Base-by-base conservation (phyloP, 2,329 filamentous ascomycete genomes). In the Hymenoscyphus linearis region DNA sequence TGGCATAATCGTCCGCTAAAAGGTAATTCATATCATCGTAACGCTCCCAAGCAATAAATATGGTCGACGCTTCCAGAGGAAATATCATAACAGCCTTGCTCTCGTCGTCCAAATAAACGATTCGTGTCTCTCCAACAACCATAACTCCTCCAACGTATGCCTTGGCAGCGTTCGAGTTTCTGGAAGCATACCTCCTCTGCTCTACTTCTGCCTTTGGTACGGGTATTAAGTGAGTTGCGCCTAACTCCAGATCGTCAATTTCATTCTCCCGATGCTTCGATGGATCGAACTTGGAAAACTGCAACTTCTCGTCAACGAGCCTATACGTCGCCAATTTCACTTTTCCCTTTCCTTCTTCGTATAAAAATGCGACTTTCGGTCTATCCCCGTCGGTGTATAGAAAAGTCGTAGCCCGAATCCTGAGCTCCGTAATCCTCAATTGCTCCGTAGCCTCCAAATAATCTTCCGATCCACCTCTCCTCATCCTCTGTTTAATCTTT, bases 11-110 rank as follows among this genome's bases (percentile, higher is more conserved):
- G 72, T 99, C 95, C 1, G 89, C 92, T 2, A 99, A 77, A n/a
- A 97, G 80, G 77, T 92, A 98, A 69, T 88, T 83, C 44, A 88
- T 87, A 26, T 86, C 85, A 69, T 98, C 90, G 57, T 95, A 86
- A 69, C 88, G 85, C 64, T 90, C 89, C 93, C 93, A 99, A 2
- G 91, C 86, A n/a, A 95, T 88, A 68, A 96, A 98, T 37, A 96
- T 87, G 2, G 89, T 91, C 0, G 92, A 84, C 60, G 93, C 86
- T 0, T 85, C 79, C 2, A 97, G 76, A 0, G 81, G 77, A 9
- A 86, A 81, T 18, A 86, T 84, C 13, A 91, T 82, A 13, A 81
- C 82, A 36, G 85, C 82, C 64, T 88, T 87, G 22, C 81, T 90
- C 36, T 89, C 81, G 63, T 91, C 90, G 69, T 96, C 90, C 62